Evolutionary conservation across 1,139 yeast genomes (phyloP).

Genomic region (Casaregolazyma lundiana): DNA sequence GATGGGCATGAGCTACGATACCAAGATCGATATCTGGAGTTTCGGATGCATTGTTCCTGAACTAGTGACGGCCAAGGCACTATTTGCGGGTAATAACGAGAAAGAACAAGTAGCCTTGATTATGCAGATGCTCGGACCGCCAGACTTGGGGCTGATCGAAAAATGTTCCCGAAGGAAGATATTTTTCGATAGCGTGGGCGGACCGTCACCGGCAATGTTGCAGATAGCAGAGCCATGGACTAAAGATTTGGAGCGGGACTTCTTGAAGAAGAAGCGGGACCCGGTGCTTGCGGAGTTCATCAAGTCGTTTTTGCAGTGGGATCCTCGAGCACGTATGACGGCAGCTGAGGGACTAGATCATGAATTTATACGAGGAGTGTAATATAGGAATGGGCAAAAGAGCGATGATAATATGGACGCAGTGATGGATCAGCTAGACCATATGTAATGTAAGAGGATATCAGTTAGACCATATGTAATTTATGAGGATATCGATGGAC

Average conservation of each 20-base stretch:
- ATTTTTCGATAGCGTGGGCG: constrained; percentile 43
- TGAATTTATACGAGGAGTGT: constrained; percentile 7
- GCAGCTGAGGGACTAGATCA: constrained; percentile 45
- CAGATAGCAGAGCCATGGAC: constrained; percentile 27
- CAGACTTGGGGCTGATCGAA: constrained; percentile 40
- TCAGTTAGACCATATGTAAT: too few relatives aligned
- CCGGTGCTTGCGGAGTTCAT: constrained; percentile 32
- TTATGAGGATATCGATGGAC: too few relatives aligned
- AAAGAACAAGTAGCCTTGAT: constrained; percentile 57
- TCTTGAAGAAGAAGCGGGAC: constrained; percentile 25
- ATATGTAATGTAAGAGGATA: too few relatives aligned
- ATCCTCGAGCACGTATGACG: constrained; percentile 44
- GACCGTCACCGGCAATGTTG: constrained; percentile 35
- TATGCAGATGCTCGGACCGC: constrained; percentile 60
- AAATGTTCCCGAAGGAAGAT: constrained; percentile 34
- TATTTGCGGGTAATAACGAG: constrained; percentile 69
- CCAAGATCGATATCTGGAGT: constrained; percentile 77
- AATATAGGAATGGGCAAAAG: neutral
- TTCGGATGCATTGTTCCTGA: constrained; percentile 68
- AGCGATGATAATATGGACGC: neutral
- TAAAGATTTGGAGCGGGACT: constrained; percentile 17
- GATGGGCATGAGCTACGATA: constrained; percentile 68
- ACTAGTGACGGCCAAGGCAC: constrained; percentile 58
- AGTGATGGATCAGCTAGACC: too few relatives aligned
- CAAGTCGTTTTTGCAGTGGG: constrained; percentile 46